Base-by-base conservation (phyloP, 2,329 filamentous ascomycete genomes). In the Cladophialophora immunda region DNA sequence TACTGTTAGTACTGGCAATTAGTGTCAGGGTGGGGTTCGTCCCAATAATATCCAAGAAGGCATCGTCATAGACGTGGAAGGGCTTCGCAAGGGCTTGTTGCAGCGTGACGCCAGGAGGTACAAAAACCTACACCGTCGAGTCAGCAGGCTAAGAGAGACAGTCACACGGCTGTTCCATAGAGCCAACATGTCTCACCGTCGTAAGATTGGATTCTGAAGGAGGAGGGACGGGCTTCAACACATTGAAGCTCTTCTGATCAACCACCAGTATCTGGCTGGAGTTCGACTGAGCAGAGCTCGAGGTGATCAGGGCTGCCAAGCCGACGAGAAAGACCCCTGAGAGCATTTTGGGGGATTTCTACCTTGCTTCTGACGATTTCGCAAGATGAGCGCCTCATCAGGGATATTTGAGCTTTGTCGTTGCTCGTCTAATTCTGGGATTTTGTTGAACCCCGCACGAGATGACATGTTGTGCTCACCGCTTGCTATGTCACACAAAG, bases 41-140 rank as follows among this genome's bases (percentile, higher is more conserved):
- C 4, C 85, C 85, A 22, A 87, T 80, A 7, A 87, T 77, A 29
- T 82, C 76, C 57, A 79, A 77, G 63, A 87, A 87, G 19, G 82
- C 83, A 0, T 81, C 74, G 56, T 86, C 82, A 69, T 85, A 87
- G 63, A 86, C 75, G 64, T 83, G 79, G 68, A 81, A 81, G 9
- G 80, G 78, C 38, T 68, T 70, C 29, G 66, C 64, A 9, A 60
- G 30, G 38, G 70, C 71, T 76, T 81, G 22, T 76, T 79, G 76
- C 8, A 76, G 62, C 0, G 78, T 79, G 27, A 79, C 74, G 1
- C 81, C 82, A 0, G 83, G 82, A n/a, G 82, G 83, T 22, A 81
- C 66, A 68, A 83, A 83, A 11, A 76, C 68, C 77, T 82, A 56
- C 0, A 17, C 17, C 2, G 25, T 25, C 11, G 45, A 15, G 13